Evolutionary conservation across 441 rosid genomes (phyloP), one percentile per base, ranked within the genome.

Genomic region (Arabidopsis lyrata): DNA sequence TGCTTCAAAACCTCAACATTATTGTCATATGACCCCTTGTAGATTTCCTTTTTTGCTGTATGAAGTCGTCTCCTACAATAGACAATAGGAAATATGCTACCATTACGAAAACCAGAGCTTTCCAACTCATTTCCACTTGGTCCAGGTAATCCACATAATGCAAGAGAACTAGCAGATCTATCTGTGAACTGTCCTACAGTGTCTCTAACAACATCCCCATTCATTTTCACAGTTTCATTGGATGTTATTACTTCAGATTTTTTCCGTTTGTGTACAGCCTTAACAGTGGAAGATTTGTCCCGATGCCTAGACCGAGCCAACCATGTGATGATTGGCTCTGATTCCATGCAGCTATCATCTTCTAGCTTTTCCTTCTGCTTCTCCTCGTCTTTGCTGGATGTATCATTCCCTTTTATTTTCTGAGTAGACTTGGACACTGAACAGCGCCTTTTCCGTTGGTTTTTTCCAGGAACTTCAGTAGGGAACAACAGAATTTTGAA

Each of bases 311-410:
- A 83, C 70, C 91, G 88, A 45, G 95, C 82, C 86, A 95, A 72
- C 99, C 97, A 95, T 0, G 97, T 87, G 83, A 90, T 95, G 70
- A 95, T 95, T 53, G 98, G 99, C 71, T 87, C 95, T 13, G 99
- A 89, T 68, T 95, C 99, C 86, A 68, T 68, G 78, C 71, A 74
- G 67, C 83, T 82, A 73, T 86, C 92, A 85, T 88, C 90, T 73
- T 87, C 84, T 36, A 66, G 45, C 27, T 72, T 78, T 29, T 18
- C 66, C 59, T 78, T 74, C 78, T 70, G 83, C 78, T 70, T 84
- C 29, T 66, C 82, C 38, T 81, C 83, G 24, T 76, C 92, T 71
- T 82, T 82, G 32, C 59, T 70, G 57, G 70, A 68, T 62, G 49
- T 60, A 70, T 78, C 82, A 68, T 76, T 84, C 58, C 78, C 83